Evolutionary conservation across 1,284 basidiomycete species (phyloP), one percentile per base, ranked within the genome.

Genomic region (Apiotrichum gracile): DNA sequence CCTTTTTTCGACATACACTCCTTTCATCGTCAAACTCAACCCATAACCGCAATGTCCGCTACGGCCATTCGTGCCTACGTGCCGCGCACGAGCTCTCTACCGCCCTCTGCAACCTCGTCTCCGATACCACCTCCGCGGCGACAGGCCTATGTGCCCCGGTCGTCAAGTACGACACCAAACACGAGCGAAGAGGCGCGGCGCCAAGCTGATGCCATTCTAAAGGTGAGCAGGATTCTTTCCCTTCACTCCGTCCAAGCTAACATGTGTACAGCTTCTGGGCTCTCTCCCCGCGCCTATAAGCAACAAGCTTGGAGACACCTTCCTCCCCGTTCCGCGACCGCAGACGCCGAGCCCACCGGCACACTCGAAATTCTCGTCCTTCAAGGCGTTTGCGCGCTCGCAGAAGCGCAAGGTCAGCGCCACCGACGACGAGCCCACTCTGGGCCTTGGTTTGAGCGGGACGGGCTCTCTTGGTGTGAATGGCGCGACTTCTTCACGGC

Each of bases 271-370:
- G 70, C 55, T 67, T 10, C 49, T 72, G 19, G 56, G 58, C 7
- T 44, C 49, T 21, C 60, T 72, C 17, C 70, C 70, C 10, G 68
- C 66, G 1, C 70, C 70, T 9, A 55, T 72, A 54, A 65, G 43
- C 57, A 61, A 47, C 35, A 43, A 55, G 8, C 63, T 70, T 12
- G 66, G 66, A 4, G 55, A 62, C 2, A 68, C 56, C 2, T 66
- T 68, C 49, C 55, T 68, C 16, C 66, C 65, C 25, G 63, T 58
- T 0, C 35, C 65, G 17, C 26, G 48, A 21, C 48, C 55, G 14
- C 33, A 35, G n/a, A 56, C 61, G 0, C 56, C 67, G 1, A 40
- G 52, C 17, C 54, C 62, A 3, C 50, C 62, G 10, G 53, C 62
- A 4, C 34, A 59, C 12, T 34, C 43, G 14, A 38, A 53, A 3